A percentile compares a stretch with the other conserved stretches of the same genome.
Evolutionary conservation across 1,139 yeast genomes (phyloP).

Genomic region (Spathaspora sp.): DNA sequence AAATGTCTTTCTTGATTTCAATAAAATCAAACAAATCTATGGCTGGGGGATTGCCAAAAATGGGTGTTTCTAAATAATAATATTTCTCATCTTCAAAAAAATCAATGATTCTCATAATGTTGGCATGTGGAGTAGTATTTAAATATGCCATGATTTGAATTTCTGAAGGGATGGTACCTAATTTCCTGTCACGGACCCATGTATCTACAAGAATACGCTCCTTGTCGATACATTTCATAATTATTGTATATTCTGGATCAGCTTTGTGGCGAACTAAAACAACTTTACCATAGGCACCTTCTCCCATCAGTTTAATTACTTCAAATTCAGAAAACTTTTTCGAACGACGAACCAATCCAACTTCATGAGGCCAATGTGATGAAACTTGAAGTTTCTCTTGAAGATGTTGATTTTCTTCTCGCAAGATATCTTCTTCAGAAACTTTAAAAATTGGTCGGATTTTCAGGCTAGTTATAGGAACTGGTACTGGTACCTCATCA

Average conservation of each 20-base stretch:
- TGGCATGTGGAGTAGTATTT: constrained; percentile 77
- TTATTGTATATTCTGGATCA: constrained; percentile 64
- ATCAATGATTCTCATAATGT: constrained; percentile 79
- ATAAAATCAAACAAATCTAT: constrained; percentile 90
- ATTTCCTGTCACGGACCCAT: constrained; percentile 88
- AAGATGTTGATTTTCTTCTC: constrained; percentile 44
- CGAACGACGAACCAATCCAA: constrained; percentile 61
- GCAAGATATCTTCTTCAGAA: constrained; percentile 43
- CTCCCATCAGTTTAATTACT: constrained; percentile 80
- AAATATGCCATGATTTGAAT: constrained; percentile 87
- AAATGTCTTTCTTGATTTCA: constrained; percentile 78
- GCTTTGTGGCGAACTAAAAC: constrained; percentile 70
- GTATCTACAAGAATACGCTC: constrained; percentile 93
- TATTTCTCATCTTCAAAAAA: constrained; percentile 89
- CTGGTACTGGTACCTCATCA: not conserved
- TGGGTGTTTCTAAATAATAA: constrained; percentile 87
- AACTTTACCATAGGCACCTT: constrained; percentile 96
- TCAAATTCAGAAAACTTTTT: constrained; percentile 72
- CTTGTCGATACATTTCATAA: constrained; percentile 86
- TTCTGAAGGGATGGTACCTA: constrained; percentile 94
- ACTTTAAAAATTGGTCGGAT: constrained; percentile 17
- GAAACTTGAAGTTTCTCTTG: constrained; percentile 34
- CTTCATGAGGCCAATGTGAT: constrained; percentile 51
- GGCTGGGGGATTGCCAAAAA: constrained; percentile 86
- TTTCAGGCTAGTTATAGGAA: not conserved